Percentiles rank a stretch among this genome's conserved stretches.
These are phyloP conservation scores for Huiozyma sinensis DNA, from an alignment of 805 yeast genomes.

Conservation along the genomic window DNA sequence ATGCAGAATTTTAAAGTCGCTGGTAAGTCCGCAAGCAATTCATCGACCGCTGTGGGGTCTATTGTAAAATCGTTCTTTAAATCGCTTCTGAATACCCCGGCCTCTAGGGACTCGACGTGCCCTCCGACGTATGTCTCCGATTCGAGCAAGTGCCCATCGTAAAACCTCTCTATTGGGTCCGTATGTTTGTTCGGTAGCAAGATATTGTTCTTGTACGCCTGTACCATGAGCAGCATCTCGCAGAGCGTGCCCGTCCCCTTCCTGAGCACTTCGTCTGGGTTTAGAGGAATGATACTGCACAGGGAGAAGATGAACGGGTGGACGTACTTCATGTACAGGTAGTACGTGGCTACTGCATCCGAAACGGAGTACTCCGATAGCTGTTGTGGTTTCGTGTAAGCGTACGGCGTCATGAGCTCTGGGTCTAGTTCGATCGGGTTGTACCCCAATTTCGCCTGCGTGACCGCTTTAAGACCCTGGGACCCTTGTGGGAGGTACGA, in stretches of 20 bases:
- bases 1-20: constrained; percentile 73
- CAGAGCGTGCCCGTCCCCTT: constrained; percentile 98
- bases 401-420: constrained; percentile 96
- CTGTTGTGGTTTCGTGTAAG: constrained; percentile 83
- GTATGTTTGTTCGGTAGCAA: constrained; percentile 86
- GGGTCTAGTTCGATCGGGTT: constrained; percentile 96
- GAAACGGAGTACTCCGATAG: constrained; percentile 96
- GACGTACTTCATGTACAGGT: constrained; percentile 89
- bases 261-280: constrained; percentile 91
- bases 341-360: constrained; percentile 98
- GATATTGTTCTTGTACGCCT: constrained; percentile 72
- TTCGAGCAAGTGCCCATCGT: constrained; percentile 86
- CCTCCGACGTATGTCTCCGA: constrained; percentile 98
- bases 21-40: constrained; percentile 60
- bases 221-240: constrained; percentile 95
- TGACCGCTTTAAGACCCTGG: constrained; percentile 95
- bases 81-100: constrained; percentile 94
- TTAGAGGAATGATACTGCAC: constrained; percentile 88
- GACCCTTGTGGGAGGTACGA: constrained; percentile 97
- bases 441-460: constrained; percentile 89
- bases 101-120: constrained; percentile 93
- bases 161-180: constrained; percentile 90
- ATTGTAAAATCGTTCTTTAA: constrained; percentile 62
- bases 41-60: constrained; percentile 76
- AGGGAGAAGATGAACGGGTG: constrained; percentile 94